These are phyloP conservation scores for Apiospora saccharicola DNA, from an alignment of 2,329 filamentous ascomycete species.

Conservation along the genomic window DNA sequence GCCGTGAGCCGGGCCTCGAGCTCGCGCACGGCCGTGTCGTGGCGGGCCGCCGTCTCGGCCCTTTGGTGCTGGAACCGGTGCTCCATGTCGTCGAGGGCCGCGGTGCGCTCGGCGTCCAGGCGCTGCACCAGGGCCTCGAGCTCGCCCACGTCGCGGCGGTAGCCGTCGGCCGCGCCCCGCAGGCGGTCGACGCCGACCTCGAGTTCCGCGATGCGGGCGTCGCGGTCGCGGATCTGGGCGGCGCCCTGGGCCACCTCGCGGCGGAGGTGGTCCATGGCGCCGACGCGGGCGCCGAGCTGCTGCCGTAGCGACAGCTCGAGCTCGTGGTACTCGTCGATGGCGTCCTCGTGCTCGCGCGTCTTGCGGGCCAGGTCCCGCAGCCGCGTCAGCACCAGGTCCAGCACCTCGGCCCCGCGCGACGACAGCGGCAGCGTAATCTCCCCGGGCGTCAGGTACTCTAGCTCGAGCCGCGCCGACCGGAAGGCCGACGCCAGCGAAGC, in stretches of 20 bases:
- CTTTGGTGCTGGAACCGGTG: slow-evolving; percentile 29
- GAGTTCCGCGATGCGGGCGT: slow-evolving; percentile 53
- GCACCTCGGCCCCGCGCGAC: slow-evolving; percentile 60
- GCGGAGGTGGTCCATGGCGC: slow-evolving; percentile 57
- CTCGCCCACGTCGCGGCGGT: slow-evolving; percentile 60
- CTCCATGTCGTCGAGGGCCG: slow-evolving; percentile 26
- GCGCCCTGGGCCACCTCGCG: slow-evolving; percentile 47
- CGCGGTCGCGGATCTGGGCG: slow-evolving; percentile 45
- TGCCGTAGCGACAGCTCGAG: slow-evolving; percentile 63
- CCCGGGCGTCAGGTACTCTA: slow-evolving; percentile 68
- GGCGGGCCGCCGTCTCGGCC: slow-evolving; percentile 42
- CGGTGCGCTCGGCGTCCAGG: slow-evolving; percentile 53
- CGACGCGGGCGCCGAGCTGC: slow-evolving; percentile 62
- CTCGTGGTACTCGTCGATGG: slow-evolving; percentile 67
- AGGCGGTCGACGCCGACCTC: slow-evolving; percentile 59
- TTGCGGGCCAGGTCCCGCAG: slow-evolving; percentile 58
- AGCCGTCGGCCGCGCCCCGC: slow-evolving; percentile 59
- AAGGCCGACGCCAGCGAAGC: slow-evolving; percentile 56
- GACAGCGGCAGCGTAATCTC: slow-evolving; percentile 62
- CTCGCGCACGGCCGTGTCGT: slow-evolving; percentile 46
- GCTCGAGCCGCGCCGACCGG: slow-evolving; percentile 64
- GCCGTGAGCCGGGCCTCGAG: slow-evolving; percentile 54
- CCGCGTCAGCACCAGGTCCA: slow-evolving; percentile 60
- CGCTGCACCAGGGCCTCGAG: slow-evolving; percentile 59
- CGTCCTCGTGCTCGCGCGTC: slow-evolving; percentile 56